Evolutionary conservation across 1,139 yeast genomes (phyloP), one percentile per base, ranked within the genome.

Genomic region (Yamadazyma sp.): DNA sequence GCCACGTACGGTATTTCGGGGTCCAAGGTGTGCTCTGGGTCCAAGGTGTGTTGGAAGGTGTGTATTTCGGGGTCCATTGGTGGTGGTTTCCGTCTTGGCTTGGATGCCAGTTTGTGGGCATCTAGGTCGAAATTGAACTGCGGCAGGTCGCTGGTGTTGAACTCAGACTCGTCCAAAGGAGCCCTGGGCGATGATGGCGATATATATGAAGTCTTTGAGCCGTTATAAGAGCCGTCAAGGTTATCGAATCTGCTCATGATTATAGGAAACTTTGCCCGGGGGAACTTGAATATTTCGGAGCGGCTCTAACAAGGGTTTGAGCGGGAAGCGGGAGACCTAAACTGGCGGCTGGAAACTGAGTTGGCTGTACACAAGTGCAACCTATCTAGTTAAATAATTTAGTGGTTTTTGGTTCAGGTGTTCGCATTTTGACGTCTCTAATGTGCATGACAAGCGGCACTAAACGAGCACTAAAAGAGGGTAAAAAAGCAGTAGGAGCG

Each of bases 51-150:
- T n/a, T n/a, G n/a, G n/a, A n/a, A 7, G 14, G 28, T 3, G 12
- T 11, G 8, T n/a, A n/a, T n/a, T n/a, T 25, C 28, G 4, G 28
- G 18, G 12, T 27, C 29, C 20, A 27, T 46, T 8, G 48, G 48
- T 4, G 49, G 49, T 3, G 48, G 48, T 31, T 42, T 45, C 13
- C 49, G 39, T 35, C 49, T 33, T 18, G 27, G 16, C 14, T 27
- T 27, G 8, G 29, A 9, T 4, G 29, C 20, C 20, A 16, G 18
- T 15, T 27, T 27, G 20, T 27, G 29, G 14, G 29, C 29, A 14
- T 27, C 29, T 16, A 27, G 20, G 20, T 27, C 20, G 12, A 27
- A 27, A 4, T 15, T 15, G 20, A 27, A 27, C 12, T 27, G 18
- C 4, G 4, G 4, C 29, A 27, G 29, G 14, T 27, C 20, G 15